Conservation (phyloP, 139 green algal species). For the Chlorella sp. region DNA sequence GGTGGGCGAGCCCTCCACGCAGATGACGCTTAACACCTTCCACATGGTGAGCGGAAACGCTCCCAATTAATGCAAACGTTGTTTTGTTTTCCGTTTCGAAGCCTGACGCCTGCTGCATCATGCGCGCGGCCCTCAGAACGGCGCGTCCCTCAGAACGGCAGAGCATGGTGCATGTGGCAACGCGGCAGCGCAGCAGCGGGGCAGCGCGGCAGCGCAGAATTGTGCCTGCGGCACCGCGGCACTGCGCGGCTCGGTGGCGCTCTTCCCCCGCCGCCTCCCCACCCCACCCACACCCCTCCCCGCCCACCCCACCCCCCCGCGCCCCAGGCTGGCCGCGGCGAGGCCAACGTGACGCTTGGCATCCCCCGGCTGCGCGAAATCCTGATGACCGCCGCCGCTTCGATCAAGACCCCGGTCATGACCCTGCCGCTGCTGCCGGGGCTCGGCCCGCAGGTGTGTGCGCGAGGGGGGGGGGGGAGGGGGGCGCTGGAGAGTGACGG, state of each 20-base stretch:
- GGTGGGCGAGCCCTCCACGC: conserved; percentile 90
- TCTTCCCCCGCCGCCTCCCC: no score
- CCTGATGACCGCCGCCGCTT: conserved; percentile 90
- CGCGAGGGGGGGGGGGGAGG: no score
- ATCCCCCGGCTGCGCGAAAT: conserved; percentile 97
- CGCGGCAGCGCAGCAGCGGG: no score
- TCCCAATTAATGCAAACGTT: not conserved
- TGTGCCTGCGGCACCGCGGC: no score
- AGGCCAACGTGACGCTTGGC: conserved; percentile 98
- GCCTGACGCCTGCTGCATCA: not conserved
- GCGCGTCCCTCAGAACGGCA: no score
- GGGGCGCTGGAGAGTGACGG: no score
- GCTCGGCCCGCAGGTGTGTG: no score
- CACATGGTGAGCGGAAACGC: conserved; percentile 65
- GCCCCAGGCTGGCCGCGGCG: conserved; percentile 84
- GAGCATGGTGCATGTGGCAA: no score
- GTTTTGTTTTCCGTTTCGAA: not conserved
- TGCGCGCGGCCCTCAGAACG: no score
- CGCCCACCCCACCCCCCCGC: conserved; percentile 23
- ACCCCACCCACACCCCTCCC: not conserved
- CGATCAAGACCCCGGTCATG: conserved; percentile 94
- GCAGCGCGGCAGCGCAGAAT: no score
- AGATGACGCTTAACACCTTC: conserved; percentile 97
- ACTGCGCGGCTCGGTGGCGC: no score
- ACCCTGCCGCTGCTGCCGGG: conserved; percentile 74